Percentiles rank a stretch among this genome's conserved stretches.
Evolutionary conservation across 129 eudicot genomes (phyloP).

Genomic region (Tagetes patula): DNA sequence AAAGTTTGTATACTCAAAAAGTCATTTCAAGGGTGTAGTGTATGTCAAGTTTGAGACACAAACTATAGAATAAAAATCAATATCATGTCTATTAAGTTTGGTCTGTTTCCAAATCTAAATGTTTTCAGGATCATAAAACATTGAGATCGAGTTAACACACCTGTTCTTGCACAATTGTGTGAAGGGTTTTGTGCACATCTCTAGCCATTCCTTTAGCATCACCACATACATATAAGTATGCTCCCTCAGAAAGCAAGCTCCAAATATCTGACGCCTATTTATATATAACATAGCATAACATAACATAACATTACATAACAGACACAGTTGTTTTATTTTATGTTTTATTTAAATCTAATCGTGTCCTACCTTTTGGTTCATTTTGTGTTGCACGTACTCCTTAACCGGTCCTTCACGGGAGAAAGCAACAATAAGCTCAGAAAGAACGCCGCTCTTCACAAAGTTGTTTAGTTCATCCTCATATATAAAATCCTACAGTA

Average conservation of each 20-base stretch:
- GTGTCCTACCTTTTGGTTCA: conserved; percentile 58
- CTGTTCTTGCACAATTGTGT: conserved; percentile 88
- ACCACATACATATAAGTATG: conserved; percentile 38
- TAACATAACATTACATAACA: neutral
- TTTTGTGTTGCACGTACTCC: conserved; percentile 93
- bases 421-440: conserved; percentile 29
- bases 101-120: no score
- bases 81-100: no score
- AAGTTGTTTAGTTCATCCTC: conserved; percentile 69
- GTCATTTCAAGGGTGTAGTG: conserved; percentile 28
- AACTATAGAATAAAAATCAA: neutral
- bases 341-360: neutral
- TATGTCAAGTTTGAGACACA: conserved; percentile 23
- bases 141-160: conserved; percentile 16
- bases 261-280: conserved; percentile 66
- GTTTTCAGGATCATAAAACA: no score
- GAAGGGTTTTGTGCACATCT: conserved; percentile 75
- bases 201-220: conserved; percentile 44
- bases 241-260: conserved; percentile 64
- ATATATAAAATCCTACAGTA: conserved; percentile 43
- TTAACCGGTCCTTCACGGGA: conserved; percentile 84
- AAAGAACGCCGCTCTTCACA: conserved; percentile 64
- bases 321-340: neutral
- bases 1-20: neutral
- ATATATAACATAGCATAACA: neutral